A percentile compares a stretch with the other conserved stretches of the same genome.
phyloP scores from a whole-genome alignment of 768 basidiomycete species.

The Psilocybe tampanensis region DNA sequence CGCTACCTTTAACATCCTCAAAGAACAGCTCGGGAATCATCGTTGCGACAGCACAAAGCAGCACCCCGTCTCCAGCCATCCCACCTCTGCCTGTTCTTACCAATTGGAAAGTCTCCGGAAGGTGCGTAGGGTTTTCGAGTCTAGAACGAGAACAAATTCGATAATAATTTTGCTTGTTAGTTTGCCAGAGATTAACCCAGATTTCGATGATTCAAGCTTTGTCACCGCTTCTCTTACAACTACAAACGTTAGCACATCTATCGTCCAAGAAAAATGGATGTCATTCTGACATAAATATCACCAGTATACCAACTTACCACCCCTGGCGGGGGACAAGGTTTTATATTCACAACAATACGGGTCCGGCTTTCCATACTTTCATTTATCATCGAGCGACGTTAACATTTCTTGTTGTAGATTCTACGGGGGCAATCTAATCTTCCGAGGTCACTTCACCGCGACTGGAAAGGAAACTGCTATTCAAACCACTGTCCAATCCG shows the following conservation, averaged over 20 bases:
- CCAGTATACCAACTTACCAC: constrained; percentile 53
- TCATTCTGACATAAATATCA: background rate
- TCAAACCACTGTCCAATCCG: constrained; percentile 48
- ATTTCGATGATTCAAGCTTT: constrained; percentile 53
- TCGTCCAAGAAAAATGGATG: background rate
- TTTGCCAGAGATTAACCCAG: constrained; percentile 48
- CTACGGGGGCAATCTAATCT: constrained; percentile 54
- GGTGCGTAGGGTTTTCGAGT: constrained; percentile 28
- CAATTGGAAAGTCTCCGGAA: constrained; percentile 51
- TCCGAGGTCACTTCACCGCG: constrained; percentile 55
- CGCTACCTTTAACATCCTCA: constrained; percentile 21
- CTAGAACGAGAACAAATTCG: background rate
- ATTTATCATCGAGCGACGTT: background rate
- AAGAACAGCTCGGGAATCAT: constrained; percentile 21
- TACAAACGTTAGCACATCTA: constrained; percentile 40
- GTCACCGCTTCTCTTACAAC: constrained; percentile 41
- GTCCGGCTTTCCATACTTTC: constrained; percentile 25
- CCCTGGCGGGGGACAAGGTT: constrained; percentile 42
- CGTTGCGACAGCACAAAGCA: constrained; percentile 9
- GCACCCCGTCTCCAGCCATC: constrained; percentile 5
- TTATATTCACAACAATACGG: constrained; percentile 57
- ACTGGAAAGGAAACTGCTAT: constrained; percentile 50
- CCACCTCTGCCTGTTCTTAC: constrained; percentile 34
- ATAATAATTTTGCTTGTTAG: constrained; percentile 21
- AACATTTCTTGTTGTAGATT: constrained; percentile 34